Evolutionary conservation across 2,329 filamentous ascomycete genomes (phyloP).

Genomic region (Teratosphaeria destructans): DNA sequence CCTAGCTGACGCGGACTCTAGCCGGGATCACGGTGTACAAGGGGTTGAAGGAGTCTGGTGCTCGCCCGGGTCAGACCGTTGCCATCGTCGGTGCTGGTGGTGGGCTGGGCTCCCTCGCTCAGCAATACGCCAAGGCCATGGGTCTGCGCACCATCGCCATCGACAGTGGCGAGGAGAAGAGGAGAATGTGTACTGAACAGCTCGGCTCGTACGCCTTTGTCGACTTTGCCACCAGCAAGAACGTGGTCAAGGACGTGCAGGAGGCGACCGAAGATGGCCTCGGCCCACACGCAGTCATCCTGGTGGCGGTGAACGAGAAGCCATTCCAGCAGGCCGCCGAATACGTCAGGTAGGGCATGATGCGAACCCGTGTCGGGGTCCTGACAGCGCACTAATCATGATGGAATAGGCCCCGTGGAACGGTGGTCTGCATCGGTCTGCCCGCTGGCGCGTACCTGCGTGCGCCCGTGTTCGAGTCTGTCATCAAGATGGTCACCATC

Average conservation of each 20-base stretch:
- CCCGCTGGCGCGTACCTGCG: conserved; percentile 69
- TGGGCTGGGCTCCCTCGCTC: conserved; percentile 66
- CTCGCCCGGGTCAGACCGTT: conserved; percentile 62
- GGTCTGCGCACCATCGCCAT: conserved; percentile 71
- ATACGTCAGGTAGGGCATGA: conserved; percentile 3
- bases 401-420: conserved; percentile 42
- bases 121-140: conserved; percentile 89
- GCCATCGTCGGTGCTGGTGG: conserved; percentile 82
- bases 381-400: not conserved
- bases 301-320: conserved; percentile 79
- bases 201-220: conserved; percentile 66
- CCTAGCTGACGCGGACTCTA: not conserved
- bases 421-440: conserved; percentile 80
- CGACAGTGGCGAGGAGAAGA: conserved; percentile 75
- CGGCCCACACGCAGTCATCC: conserved; percentile 76
- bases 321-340: conserved; percentile 90
- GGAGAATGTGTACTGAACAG: conserved; percentile 50
- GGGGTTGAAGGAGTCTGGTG: conserved; percentile 75
- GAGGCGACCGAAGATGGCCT: conserved; percentile 67
- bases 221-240: conserved; percentile 67
- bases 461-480: conserved; percentile 81
- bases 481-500: conserved; percentile 83
- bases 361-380: not conserved
- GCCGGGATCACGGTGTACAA: conserved; percentile 77
- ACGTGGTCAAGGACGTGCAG: conserved; percentile 78